Conservation (phyloP, 2,329 filamentous ascomycete species). For the Sporothrix pseudoabietina region DNA sequence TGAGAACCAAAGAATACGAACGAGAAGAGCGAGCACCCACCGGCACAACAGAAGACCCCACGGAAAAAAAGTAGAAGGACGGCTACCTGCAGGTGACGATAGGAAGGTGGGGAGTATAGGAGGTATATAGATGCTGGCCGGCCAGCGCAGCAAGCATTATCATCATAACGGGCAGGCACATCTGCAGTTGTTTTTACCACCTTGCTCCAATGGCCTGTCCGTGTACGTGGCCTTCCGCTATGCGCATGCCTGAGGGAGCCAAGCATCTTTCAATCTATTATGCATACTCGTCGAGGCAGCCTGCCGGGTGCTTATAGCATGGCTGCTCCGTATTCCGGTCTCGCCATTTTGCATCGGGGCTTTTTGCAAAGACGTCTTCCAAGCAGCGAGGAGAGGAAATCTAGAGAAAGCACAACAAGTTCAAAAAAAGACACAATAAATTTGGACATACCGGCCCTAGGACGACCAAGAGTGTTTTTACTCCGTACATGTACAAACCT, state of each 20-base stretch:
- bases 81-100: slow-evolving; percentile 3
- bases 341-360: neutral
- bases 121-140: neutral
- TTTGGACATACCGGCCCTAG: neutral
- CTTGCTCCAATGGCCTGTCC: neutral
- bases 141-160: neutral
- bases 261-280: neutral
- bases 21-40: neutral
- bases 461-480: neutral
- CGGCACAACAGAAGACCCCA: neutral
- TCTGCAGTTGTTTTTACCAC: neutral
- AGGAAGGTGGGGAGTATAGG: neutral
- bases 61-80: neutral
- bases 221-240: neutral
- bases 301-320: neutral
- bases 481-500: too few species aligned
- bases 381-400: neutral
- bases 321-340: neutral
- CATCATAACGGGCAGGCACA: neutral
- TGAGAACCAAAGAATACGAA: neutral
- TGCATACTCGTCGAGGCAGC: neutral
- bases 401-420: neutral
- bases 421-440: neutral
- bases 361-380: neutral
- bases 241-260: neutral